Base-by-base conservation (phyloP, 2,329 filamentous ascomycete species). In the Cercospora brassicicola region DNA sequence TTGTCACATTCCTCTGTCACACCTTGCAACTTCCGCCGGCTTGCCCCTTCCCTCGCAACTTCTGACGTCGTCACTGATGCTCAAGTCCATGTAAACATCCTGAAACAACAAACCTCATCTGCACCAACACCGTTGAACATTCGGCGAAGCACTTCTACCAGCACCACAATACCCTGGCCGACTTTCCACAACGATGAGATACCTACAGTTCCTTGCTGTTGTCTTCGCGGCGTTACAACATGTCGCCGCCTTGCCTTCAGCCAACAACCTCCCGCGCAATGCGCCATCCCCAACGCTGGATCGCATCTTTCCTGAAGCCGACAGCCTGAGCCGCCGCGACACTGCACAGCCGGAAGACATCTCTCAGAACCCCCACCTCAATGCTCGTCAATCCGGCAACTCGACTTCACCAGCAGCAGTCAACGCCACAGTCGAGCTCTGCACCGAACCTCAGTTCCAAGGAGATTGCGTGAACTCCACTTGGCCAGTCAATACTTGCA, bases 341-440 rank as follows among this genome's bases (percentile, higher is more conserved):
- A 18, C 53, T 28, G 13, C 64, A 23, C 48, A 36, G 15, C 65
- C 65, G 18, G 15, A 15, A 42, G 51, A 51, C 45, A 30, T 59
- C 53, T 28, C 63, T 51, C 56, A 63, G 9, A 23, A 3, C 18
- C 53, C 30, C 13, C 30, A 31, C 9, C 30, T 65, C 33, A 31
- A 62, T 15, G 4, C 65, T 15, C 62, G 61, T 28, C 60, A 64
- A 28, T 31, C 33, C 8, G 8, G 55, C 67, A 71, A 64, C 45
- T 62, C 42, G 39, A 67, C 59, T 42, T n/a, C 59, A 28, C 26
- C 61, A 26, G 59, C 64, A n/a, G 45, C 64, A n/a, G 45, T 56
- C 26, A 59, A 42, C 26, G 70, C 71, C 51, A 69, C 82, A 64
- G 79, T 79, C 2, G n/a, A 78, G 71, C 55, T 68, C 48, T 74